A percentile compares a stretch with the other conserved stretches of the same genome.
Conservation (phyloP, 2,329 filamentous ascomycete species). For the Alternaria panax region DNA sequence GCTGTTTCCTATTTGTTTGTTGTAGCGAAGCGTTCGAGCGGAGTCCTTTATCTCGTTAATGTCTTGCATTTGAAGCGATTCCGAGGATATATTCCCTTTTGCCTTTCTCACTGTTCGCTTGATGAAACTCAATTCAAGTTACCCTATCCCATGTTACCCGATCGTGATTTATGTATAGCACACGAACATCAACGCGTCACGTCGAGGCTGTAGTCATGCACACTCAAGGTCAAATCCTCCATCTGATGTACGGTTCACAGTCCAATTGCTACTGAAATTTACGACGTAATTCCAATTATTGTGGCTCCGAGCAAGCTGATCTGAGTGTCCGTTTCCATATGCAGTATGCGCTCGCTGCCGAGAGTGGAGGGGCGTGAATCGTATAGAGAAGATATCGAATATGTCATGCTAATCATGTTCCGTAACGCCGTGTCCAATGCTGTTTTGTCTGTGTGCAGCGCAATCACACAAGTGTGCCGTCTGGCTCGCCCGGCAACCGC, state of each 20-base stretch:
- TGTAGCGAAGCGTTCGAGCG: conserved; percentile 1
- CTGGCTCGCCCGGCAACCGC: conserved; percentile 85
- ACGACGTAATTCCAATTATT: neutral
- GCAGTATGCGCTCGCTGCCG: neutral
- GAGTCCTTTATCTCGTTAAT: neutral
- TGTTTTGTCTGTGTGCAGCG: neutral
- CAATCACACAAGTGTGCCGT: conserved; percentile 70
- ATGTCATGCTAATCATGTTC: neutral
- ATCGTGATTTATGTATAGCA: neutral
- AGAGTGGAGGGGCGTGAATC: neutral
- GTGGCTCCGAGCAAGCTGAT: neutral
- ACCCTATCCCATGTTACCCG: neutral
- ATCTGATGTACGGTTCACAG: too few species aligned
- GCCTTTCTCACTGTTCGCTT: neutral
- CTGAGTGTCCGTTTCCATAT: too few species aligned
- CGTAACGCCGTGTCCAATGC: conserved; percentile 10
- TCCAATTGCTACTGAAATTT: neutral
- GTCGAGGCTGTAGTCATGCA: neutral
- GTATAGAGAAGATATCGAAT: neutral
- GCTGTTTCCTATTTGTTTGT: neutral
- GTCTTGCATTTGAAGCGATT: conserved; percentile 1
- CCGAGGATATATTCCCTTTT: neutral
- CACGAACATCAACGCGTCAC: neutral
- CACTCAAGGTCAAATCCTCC: neutral
- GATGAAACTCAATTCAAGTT: neutral